Conservation (phyloP, 1,139 yeast species). For the Blastobotrys raffinosifermentans region DNA sequence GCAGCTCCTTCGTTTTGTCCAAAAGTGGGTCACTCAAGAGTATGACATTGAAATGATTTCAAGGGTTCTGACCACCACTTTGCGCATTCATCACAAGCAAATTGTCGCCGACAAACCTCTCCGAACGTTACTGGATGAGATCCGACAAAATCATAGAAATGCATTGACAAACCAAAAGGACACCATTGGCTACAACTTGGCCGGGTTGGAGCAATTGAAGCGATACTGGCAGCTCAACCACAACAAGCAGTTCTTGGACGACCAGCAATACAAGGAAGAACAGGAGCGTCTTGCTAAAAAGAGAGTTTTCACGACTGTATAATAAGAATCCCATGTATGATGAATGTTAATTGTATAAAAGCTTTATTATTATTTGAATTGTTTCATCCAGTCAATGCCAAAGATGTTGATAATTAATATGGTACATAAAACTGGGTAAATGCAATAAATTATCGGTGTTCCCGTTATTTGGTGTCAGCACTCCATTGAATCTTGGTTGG, state of each 20-base stretch:
- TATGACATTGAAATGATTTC: slow-evolving; percentile 57
- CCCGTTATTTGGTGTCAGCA: slow-evolving; percentile 13
- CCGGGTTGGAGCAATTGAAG: slow-evolving; percentile 69
- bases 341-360: slow-evolving; percentile 3
- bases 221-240: slow-evolving; percentile 78
- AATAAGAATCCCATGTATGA: slow-evolving; percentile 3
- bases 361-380: slow-evolving; percentile 2
- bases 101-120: slow-evolving; percentile 36
- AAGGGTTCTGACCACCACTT: slow-evolving; percentile 65
- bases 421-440: slow-evolving; percentile 2
- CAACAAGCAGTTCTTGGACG: slow-evolving; percentile 67
- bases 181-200: slow-evolving; percentile 79
- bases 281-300: slow-evolving; percentile 56
- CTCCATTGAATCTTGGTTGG: slow-evolving; percentile 18
- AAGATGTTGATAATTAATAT: slow-evolving; percentile 4
- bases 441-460: slow-evolving; percentile 2
- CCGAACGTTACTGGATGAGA: slow-evolving; percentile 33
- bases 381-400: slow-evolving; percentile 1
- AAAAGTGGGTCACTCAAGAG: slow-evolving; percentile 58
- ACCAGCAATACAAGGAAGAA: slow-evolving; percentile 49
- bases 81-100: slow-evolving; percentile 72
- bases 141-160: slow-evolving; percentile 30
- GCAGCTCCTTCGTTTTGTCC: slow-evolving; percentile 63
- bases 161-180: slow-evolving; percentile 49
- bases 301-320: slow-evolving; percentile 47